Evolutionary conservation across 1,284 basidiomycete genomes (phyloP), one percentile per base, ranked within the genome.

Genomic region (Leccinum griseonigrum): DNA sequence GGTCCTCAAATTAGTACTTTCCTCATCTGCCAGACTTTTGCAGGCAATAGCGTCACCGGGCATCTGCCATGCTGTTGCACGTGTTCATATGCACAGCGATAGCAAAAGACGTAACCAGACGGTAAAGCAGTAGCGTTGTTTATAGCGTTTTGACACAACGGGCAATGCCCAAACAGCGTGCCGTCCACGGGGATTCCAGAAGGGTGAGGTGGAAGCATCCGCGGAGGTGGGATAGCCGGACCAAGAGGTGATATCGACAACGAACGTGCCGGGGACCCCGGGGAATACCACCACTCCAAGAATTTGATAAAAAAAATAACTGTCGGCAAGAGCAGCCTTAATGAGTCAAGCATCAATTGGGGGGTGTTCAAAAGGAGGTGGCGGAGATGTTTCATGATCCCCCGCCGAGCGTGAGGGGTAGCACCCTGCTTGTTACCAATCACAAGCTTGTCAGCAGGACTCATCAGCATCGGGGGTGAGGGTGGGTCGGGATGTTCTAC

Each of bases 221-320:
- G 80, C 43, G 92, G 91, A 16, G 91, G 90, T 61, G 91, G 88
- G 38, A 95, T 83, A 0, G 85, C 80, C 18, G 88, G 90, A 22
- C 85, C 86, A 63, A 81, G 80, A 53, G 84, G 85, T 28, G 86
- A 81, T 46, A 82, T 76, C 29, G 85, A 80, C 60, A 90, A 71
- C 52, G 85, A 81, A 60, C 86, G 82, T 65, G 90, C 84, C n/a
- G 96, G 95, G 3, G 96, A 98, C 32, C 87, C 85, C 9, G 96
- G 93, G 16, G 95, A 97, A 76, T 98, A 99, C 96, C 97, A 99
- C 96, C 97, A 99, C 77, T 99, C 95, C 34, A 98, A 81, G 76
- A 99, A 97, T 76, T 97, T 98, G 81, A 99, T 85, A 74, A 95
- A 91, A 75, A 99, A 97, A 63, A 99, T 96, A 38, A 94, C 89